Evolutionary conservation across 179 eudicot species (phyloP), one percentile per base, ranked within the genome.

Genomic region (Beta macrorhiza): DNA sequence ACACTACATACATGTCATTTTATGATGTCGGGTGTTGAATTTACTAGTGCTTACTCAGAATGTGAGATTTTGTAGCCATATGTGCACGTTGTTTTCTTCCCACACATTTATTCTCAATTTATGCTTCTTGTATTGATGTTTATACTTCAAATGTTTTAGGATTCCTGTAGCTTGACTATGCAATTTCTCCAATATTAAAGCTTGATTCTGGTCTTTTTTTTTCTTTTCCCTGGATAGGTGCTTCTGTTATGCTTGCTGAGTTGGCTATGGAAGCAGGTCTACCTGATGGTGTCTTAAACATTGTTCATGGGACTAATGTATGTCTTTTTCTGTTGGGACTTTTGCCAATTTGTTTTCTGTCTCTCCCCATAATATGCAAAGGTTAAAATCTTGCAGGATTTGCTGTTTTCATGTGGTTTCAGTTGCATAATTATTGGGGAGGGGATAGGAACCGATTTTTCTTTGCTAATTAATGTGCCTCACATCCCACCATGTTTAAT

Each of bases 261-360:
- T 86, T 96, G 86, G 99, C 98, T 14, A 79, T 85, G 94, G 99
- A 96, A 88, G 99, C 98, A 85, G 99, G 99, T 83, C 88, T 96
- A 47, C 99, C 99, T 51, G 89, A 88, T 70, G 99, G 99, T 78
- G 99, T 96, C 74, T 85, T 94, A 82, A 96, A 92, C 83, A 88
- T 96, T 81, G 94, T 96, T 70, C 98, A 94, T 82, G 99, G 99
- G 67, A 90, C 98, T 84, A 75, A 91, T 84, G 99, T 96, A 92
- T 86, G 93, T 63, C 84, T 57, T 75, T 12, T 58, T 29, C 22
- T 49, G 53, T 52, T 4, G 42, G 37, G 17, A 75, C 20, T 55
- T 63, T 56, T 56, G 19, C 74, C 16, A 10, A 57, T 20, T 44
- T 37, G 19, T 69, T 32, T 72, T 7, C 20, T 15, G 5, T 11